Evolutionary conservation across 2,329 filamentous ascomycete species (phyloP), one percentile per base, ranked within the genome.

Genomic region (Pestalotiopsis sp.): DNA sequence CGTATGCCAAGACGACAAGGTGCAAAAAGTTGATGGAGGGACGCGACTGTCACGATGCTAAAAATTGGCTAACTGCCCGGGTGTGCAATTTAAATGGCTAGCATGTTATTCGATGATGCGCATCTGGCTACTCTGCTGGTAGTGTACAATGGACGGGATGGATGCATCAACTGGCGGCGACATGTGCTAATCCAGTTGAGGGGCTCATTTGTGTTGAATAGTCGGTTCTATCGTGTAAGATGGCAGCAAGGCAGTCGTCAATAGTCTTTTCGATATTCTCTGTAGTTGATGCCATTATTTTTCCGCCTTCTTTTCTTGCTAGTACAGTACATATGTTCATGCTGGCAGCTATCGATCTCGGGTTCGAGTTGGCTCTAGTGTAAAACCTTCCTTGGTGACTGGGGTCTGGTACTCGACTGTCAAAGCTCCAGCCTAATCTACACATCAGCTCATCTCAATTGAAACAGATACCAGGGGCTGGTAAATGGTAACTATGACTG

Each of bases 1-100:
- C 63, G 63, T 66, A 49, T 66, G 63, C 63, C 63, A 66, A 66
- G 63, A 66, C 45, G 63, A 66, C 49, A 66, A 66, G 63, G 45
- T 66, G 23, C 31, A 9, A 36, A 36, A 36, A 36, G 9, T 17
- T n/a, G 49, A 58, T 56, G 27, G 45, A 49, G 63, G 49, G 45
- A 62, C 45, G 59, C 57, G 59, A 62, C 36, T 62, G 31, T 36
- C 25, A 62, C 59, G 27, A 49, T 58, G 63, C 63, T 66, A 66
- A 57, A 56, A 38, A 20, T 7, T 45, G 39, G 41, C 52, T 56
- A 58, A 63, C 14, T 20, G 39, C 49, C 20, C 63, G 49, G 36
- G n/a, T 41, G 31, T 66, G 23, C 63, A 57, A 66, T 66, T 36
- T 66, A 45, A 25, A 64, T 52, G 61, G 61, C 39, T 39, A 25